Evolutionary conservation across 2,329 filamentous ascomycete species (phyloP).

Genomic region (Microcyclosporella mali): DNA sequence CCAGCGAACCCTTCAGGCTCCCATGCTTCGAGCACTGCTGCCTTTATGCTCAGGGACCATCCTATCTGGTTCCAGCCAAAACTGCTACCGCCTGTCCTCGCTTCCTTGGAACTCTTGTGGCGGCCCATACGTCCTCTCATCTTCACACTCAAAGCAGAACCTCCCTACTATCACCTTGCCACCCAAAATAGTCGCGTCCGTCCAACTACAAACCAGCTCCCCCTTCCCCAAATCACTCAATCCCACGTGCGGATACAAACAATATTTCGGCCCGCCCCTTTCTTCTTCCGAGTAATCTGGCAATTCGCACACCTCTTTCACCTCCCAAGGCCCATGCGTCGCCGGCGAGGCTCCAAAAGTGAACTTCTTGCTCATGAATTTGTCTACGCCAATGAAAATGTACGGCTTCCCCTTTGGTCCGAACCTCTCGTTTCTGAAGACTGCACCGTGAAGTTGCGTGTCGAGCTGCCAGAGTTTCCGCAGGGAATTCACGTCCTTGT

Average conservation of each 20-base stretch:
- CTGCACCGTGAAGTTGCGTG: slow-evolving; percentile 1
- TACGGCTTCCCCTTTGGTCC: slow-evolving; percentile 4
- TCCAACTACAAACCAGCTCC: slow-evolving; percentile 8
- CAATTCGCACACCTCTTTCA: slow-evolving; percentile 4
- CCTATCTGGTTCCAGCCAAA: too few species aligned
- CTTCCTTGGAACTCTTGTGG: not conserved
- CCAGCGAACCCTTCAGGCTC: too few species aligned
- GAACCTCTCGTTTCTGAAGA: slow-evolving; percentile 1
- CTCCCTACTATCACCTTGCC: slow-evolving; percentile 5
- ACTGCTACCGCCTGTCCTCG: not conserved
- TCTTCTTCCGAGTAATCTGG: slow-evolving; percentile 4
- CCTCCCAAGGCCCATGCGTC: slow-evolving; percentile 3
- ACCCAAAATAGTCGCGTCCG: slow-evolving; percentile 3
- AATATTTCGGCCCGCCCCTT: slow-evolving; percentile 4
- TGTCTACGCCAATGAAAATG: slow-evolving; percentile 6
- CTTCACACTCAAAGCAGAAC: slow-evolving; percentile 5
- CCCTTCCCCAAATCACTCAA: slow-evolving; percentile 3
- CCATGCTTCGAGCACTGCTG: too few species aligned
- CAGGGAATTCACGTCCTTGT: not conserved
- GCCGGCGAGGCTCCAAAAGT: slow-evolving; percentile 1
- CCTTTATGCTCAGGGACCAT: too few species aligned
- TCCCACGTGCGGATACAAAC: slow-evolving; percentile 4
- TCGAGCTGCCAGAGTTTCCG: slow-evolving; percentile 3
- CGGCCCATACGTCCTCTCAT: not conserved
- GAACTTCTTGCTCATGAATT: slow-evolving; percentile 3